Percentiles rank a stretch among this genome's conserved stretches.
phyloP scores from a whole-genome alignment of 1,139 yeast species.

The Wickerhamiella pararugosa region DNA sequence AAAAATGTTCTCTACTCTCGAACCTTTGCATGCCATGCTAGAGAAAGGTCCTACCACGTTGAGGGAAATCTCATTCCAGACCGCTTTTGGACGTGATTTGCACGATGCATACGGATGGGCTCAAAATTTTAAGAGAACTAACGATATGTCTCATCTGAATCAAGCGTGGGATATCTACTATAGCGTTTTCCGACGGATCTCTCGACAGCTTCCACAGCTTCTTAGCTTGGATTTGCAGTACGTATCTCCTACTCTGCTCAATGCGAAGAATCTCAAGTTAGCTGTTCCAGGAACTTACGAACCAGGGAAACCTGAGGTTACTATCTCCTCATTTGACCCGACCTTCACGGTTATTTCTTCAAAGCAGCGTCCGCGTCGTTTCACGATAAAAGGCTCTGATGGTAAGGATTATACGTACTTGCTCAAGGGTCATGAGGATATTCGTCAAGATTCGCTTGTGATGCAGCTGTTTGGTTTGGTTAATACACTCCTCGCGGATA shows the following conservation, averaged over 20 bases:
- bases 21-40: constrained; percentile 56
- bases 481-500: constrained; percentile 74
- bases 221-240: constrained; percentile 80
- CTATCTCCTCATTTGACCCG: constrained; percentile 66
- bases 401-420: constrained; percentile 75
- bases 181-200: constrained; percentile 80
- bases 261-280: constrained; percentile 63
- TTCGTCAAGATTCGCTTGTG: constrained; percentile 90
- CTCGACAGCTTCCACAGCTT: constrained; percentile 76
- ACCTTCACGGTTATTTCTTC: constrained; percentile 82
- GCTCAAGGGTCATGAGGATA: constrained; percentile 94
- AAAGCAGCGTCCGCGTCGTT: constrained; percentile 86
- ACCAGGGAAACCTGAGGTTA: constrained; percentile 67
- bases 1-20: constrained; percentile 82
- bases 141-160: constrained; percentile 74
- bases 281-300: constrained; percentile 91
- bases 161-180: constrained; percentile 98
- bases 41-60: constrained; percentile 70
- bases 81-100: constrained; percentile 85
- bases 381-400: constrained; percentile 70
- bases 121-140: constrained; percentile 64
- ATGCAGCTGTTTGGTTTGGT: constrained; percentile 97
- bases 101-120: constrained; percentile 94
- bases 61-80: constrained; percentile 84
- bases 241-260: constrained; percentile 78